A percentile compares a stretch with the other conserved stretches of the same genome.
phyloP scores from a whole-genome alignment of 202 grass and related monocot species.

The Eragrostis tef region DNA sequence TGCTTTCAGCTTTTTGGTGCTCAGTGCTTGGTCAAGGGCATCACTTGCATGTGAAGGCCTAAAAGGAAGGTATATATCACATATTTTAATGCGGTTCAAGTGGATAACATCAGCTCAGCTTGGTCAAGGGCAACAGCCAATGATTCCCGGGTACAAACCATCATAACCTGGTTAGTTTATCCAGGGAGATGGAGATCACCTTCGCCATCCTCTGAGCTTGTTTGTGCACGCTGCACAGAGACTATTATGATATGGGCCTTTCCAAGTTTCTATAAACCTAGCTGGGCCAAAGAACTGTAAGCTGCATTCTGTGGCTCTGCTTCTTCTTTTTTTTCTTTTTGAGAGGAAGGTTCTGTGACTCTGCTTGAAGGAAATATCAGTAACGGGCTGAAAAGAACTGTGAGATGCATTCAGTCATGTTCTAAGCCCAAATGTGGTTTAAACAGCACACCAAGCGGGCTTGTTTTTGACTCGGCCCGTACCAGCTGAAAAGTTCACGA shows the following conservation, averaged over 20 bases:
- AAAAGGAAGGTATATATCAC: conserved; percentile 21
- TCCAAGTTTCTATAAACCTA: conserved; percentile 19
- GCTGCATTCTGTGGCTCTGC: neutral
- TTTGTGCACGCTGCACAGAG: neutral
- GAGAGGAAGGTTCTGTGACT: neutral
- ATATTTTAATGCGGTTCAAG: conserved; percentile 43
- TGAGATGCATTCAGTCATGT: no score
- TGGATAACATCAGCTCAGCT: conserved; percentile 25
- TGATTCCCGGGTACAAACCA: conserved; percentile 23
- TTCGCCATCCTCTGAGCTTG: conserved; percentile 15
- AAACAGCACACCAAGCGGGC: neutral
- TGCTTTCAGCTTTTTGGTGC: conserved; percentile 22
- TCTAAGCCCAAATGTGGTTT: neutral
- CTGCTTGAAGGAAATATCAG: neutral
- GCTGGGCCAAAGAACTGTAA: conserved; percentile 18
- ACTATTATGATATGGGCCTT: conserved; percentile 10
- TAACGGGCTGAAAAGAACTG: neutral
- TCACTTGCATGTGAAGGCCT: conserved; percentile 33
- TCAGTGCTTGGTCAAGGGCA: conserved; percentile 38
- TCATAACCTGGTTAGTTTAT: conserved; percentile 7
- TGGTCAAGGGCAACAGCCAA: conserved; percentile 5
- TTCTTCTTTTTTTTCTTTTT: no score
- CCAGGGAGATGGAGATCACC: neutral
- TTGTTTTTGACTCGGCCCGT: neutral
- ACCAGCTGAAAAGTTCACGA: neutral